Conservation (phyloP, 257 asterid genomes). For the Coffea eugenioides region DNA sequence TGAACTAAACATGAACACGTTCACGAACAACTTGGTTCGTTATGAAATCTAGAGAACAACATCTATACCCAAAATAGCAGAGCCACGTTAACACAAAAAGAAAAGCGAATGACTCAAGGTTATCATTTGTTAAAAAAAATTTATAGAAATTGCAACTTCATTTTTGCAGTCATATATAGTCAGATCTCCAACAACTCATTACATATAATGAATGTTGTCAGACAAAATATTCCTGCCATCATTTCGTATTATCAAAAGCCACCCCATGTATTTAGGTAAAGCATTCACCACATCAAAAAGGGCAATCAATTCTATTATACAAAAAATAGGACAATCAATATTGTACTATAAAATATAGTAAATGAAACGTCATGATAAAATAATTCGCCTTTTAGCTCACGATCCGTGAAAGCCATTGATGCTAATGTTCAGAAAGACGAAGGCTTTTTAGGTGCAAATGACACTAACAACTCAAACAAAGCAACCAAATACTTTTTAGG, state of each 20-base stretch:
- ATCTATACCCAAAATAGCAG: no score
- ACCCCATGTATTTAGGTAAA: not conserved
- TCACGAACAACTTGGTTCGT: no score
- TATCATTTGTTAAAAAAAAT: not conserved
- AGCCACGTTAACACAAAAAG: no score
- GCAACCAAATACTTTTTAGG: not conserved
- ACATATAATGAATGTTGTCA: not conserved
- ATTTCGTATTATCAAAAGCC: slow-evolving; percentile 15
- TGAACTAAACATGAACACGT: no score
- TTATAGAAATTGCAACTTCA: not conserved
- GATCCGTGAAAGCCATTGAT: slow-evolving; percentile 8
- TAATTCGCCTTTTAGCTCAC: not conserved
- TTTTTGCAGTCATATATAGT: not conserved
- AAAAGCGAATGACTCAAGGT: not conserved
- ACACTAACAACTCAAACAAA: not conserved
- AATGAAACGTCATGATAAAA: not conserved
- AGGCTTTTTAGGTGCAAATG: not conserved
- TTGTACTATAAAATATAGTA: not conserved
- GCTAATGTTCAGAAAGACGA: not conserved
- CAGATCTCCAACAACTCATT: not conserved
- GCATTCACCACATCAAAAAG: not conserved
- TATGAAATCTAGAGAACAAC: no score
- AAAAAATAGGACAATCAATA: not conserved
- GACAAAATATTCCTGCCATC: not conserved
- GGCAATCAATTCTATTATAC: not conserved